Percentiles rank a stretch among this genome's conserved stretches.
These are phyloP conservation scores for Hypoxylon lienhwacheense DNA, from an alignment of 495 filamentous ascomycete species.

Conservation along the genomic window DNA sequence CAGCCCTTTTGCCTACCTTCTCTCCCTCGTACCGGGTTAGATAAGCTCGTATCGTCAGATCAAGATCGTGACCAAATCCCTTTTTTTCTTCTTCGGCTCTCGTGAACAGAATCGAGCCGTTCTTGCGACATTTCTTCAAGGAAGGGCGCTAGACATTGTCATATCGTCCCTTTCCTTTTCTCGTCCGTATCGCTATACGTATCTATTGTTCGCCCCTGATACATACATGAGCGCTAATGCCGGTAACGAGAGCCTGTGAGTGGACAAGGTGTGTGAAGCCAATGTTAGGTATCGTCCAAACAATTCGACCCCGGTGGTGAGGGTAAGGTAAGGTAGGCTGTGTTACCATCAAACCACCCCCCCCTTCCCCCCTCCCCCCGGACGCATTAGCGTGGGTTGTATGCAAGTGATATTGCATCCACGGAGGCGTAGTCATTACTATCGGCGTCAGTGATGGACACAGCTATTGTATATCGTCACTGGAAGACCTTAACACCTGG, in stretches of 20 bases:
- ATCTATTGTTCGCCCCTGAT: slow-evolving; percentile 10
- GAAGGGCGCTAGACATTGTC: slow-evolving; percentile 7
- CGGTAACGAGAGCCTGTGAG: slow-evolving; percentile 25
- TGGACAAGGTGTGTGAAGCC: slow-evolving; percentile 6
- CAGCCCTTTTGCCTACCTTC: slow-evolving; percentile 21
- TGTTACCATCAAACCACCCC: too few relatives aligned
- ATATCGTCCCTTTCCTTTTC: slow-evolving; percentile 2
- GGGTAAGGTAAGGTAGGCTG: slow-evolving; percentile 33
- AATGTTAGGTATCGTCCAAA: slow-evolving; percentile 22
- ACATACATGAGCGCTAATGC: slow-evolving; percentile 26
- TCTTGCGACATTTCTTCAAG: slow-evolving; percentile 17
- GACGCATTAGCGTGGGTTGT: slow-evolving; percentile 17
- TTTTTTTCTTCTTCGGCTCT: slow-evolving; percentile 18
- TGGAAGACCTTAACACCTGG: slow-evolving; percentile 5
- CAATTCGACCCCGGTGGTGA: slow-evolving; percentile 16
- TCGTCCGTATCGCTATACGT: too few relatives aligned
- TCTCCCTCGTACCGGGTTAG: slow-evolving; percentile 23
- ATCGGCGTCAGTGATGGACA: not conserved
- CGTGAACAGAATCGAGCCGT: slow-evolving; percentile 6
- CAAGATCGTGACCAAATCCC: slow-evolving; percentile 19
- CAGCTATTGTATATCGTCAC: slow-evolving; percentile 6
- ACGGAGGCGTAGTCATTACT: slow-evolving; percentile 8
- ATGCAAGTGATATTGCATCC: slow-evolving; percentile 36
- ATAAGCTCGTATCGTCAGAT: slow-evolving; percentile 15
- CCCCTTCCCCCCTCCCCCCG: slow-evolving; percentile 3